These are phyloP conservation scores for Cubamyces sp. DNA, from an alignment of 768 basidiomycete genomes.

Conservation along the genomic window DNA sequence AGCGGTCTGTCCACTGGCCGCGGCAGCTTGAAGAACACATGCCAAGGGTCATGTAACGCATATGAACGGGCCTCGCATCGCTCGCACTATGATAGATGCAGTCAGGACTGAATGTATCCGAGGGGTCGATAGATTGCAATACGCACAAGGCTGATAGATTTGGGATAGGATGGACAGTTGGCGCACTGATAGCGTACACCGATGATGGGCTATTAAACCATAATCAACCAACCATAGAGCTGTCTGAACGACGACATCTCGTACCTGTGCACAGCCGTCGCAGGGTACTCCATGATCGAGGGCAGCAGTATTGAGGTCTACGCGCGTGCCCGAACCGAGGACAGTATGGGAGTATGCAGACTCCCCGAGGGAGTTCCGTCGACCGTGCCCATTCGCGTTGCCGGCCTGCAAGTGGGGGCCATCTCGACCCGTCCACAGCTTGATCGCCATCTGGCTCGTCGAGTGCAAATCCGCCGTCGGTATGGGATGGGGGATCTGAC, in stretches of 20 bases:
- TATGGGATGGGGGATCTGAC: slow-evolving; percentile 87
- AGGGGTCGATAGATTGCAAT: neutral
- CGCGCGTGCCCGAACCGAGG: slow-evolving; percentile 49
- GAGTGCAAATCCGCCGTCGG: slow-evolving; percentile 73
- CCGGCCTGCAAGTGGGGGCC: slow-evolving; percentile 60
- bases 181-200: slow-evolving; percentile 90
- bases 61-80: slow-evolving; percentile 82
- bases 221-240: neutral
- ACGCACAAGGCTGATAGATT: slow-evolving; percentile 74
- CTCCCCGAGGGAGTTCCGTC: slow-evolving; percentile 55
- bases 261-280: slow-evolving; percentile 61
- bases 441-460: slow-evolving; percentile 73
- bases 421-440: slow-evolving; percentile 79
- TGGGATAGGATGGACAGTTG: slow-evolving; percentile 78
- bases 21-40: slow-evolving; percentile 87
- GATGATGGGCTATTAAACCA: slow-evolving; percentile 58
- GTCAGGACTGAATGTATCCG: neutral
- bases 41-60: slow-evolving; percentile 77
- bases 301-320: slow-evolving; percentile 20
- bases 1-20: slow-evolving; percentile 73
- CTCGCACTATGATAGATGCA: slow-evolving; percentile 57
- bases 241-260: slow-evolving; percentile 22
- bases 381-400: slow-evolving; percentile 43
- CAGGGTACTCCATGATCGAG: slow-evolving; percentile 66
- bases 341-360: slow-evolving; percentile 74